Base-by-base conservation (phyloP, 1,139 yeast species). In the Hemisphaericaspora xylofermentans region DNA sequence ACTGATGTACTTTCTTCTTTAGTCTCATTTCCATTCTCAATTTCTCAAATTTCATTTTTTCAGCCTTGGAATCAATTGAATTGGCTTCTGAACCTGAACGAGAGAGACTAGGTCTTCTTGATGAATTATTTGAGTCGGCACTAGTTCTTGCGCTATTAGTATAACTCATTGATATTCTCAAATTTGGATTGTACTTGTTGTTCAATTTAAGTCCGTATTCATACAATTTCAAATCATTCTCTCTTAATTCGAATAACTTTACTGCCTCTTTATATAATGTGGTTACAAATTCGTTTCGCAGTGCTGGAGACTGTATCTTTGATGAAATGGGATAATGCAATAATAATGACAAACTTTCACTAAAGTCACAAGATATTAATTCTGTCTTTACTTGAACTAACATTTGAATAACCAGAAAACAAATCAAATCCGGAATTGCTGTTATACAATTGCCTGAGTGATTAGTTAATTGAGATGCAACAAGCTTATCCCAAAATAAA, bases 401-500 rank as follows among this genome's bases (percentile, higher is more conserved):
- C 35, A 82, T 54, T 6, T 78, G 63, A 9, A 82, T 70, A 4
- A 79, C 68, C 37, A 81, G 57, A 48, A 74, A 78, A 2, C 77
- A 75, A 9, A 83, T 46, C 19, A 82, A 39, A 17, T 61, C 66
- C 0, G 74, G 68, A 2, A 74, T 60, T 6, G 60, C 53, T 9
- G 48, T 48, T 26, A 57, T 41, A 9, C 51, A 43, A 14, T 44
- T 43, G 13, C 36, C 30, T 13, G 32, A 22, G 21, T 40, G 43
- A 24, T 44, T 44, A 31, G 49, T 28, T 32, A 47, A 29, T 40
- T 44, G 44, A 49, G 66, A 58, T 2, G 76, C 67, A 4, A 78
- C 64, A 28, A 83, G 51, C 47, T 77, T 78, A 54, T 84, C 89
- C 83, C 88, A 78, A 3, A 82, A 53, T 17, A 66, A 58, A 18